phyloP scores from a whole-genome alignment of 1,284 basidiomycete species.

The Cutaneotrichosporon curvatum region DNA sequence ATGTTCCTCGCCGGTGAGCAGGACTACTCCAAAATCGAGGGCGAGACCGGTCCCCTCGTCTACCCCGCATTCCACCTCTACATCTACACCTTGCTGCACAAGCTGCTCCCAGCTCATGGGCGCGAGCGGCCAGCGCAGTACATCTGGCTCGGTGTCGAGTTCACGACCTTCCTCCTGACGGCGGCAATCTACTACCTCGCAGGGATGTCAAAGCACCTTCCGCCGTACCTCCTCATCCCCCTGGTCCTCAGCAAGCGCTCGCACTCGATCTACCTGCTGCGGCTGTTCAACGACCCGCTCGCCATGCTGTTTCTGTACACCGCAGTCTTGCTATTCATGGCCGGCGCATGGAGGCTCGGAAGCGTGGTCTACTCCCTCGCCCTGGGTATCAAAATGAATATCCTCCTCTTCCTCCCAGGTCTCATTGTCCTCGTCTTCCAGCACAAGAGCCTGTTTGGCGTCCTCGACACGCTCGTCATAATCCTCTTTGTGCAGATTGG shows the following conservation, averaged over 20 bases:
- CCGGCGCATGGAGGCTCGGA: slow-evolving; percentile 51
- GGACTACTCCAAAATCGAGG: slow-evolving; percentile 75
- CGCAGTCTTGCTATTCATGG: slow-evolving; percentile 49
- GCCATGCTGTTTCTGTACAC: slow-evolving; percentile 56
- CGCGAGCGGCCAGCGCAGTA: slow-evolving; percentile 65
- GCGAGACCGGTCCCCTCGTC: slow-evolving; percentile 88
- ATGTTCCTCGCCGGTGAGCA: slow-evolving; percentile 74
- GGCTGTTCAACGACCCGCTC: slow-evolving; percentile 95
- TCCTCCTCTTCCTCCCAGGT: slow-evolving; percentile 84
- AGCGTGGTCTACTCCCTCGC: slow-evolving; percentile 49
- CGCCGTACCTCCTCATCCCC: slow-evolving; percentile 71
- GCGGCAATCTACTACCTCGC: slow-evolving; percentile 63
- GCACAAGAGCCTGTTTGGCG: slow-evolving; percentile 57
- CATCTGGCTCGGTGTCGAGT: slow-evolving; percentile 67
- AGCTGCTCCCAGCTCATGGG: slow-evolving; percentile 45
- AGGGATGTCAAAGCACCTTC: slow-evolving; percentile 44
- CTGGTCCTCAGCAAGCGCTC: slow-evolving; percentile 83
- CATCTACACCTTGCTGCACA: slow-evolving; percentile 68
- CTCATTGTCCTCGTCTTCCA: slow-evolving; percentile 73
- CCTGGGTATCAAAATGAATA: slow-evolving; percentile 93
- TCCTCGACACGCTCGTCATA: slow-evolving; percentile 53
- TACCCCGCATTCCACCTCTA: slow-evolving; percentile 93
- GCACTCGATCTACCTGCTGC: slow-evolving; percentile 85
- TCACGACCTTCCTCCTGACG: slow-evolving; percentile 58
- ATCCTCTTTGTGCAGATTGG: slow-evolving; percentile 52